Conservation (phyloP, 345 rosid species). For the Reutealis trisperma region DNA sequence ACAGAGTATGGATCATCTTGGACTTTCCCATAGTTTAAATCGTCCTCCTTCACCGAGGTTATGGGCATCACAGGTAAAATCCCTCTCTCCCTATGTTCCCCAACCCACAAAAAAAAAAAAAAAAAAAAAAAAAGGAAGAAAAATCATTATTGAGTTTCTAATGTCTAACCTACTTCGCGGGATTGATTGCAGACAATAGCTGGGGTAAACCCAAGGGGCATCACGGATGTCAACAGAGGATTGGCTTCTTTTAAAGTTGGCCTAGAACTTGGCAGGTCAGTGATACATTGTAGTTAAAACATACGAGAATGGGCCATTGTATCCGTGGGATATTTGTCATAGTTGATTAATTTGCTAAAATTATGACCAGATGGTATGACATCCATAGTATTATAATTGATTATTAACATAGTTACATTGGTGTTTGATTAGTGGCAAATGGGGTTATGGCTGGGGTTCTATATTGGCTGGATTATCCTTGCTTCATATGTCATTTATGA, state of each 20-base stretch:
- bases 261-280: conserved; percentile 71
- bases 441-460: not conserved
- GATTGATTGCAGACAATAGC: conserved; percentile 41
- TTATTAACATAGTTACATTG: not conserved
- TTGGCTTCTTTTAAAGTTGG: conserved; percentile 56
- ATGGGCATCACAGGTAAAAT: conserved; percentile 66
- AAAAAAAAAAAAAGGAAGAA: no score
- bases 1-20: conserved; percentile 46
- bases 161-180: not conserved
- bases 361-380: not conserved
- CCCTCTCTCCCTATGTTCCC: conserved; percentile 21
- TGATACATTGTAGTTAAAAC: not conserved
- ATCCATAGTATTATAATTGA: not conserved
- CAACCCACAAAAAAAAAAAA: no score
- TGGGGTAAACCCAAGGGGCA: conserved; percentile 49
- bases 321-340: not conserved
- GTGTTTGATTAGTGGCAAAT: not conserved
- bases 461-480: not conserved
- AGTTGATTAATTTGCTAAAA: not conserved
- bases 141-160: not conserved
- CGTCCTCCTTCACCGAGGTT: conserved; percentile 47
- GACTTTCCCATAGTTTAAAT: conserved; percentile 48
- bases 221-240: conserved; percentile 52
- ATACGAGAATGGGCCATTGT: not conserved
- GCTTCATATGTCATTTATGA: no score